phyloP scores from a whole-genome alignment of 306 rosid species.

The Pueraria montana region DNA sequence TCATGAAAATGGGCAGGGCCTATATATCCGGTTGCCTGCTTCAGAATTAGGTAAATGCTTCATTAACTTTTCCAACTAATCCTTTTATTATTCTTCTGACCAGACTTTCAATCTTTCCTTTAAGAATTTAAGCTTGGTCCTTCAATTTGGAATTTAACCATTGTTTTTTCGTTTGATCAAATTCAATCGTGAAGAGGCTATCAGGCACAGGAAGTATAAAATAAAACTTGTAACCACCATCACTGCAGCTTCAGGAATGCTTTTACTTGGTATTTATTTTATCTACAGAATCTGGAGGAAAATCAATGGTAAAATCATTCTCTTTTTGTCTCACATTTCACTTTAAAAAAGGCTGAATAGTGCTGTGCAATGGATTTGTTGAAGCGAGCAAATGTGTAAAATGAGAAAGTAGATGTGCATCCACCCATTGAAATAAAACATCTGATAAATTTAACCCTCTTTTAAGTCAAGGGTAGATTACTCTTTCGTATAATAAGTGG shows the following conservation, averaged over 20 bases:
- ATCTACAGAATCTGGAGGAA: conserved; percentile 13
- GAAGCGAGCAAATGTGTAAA: not conserved
- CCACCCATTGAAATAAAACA: not conserved
- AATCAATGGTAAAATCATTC: not conserved
- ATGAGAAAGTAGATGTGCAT: not conserved
- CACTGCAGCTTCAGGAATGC: not conserved
- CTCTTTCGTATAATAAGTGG: not conserved
- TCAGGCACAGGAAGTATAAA: not conserved
- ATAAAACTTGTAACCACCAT: not conserved
- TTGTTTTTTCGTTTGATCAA: not conserved
- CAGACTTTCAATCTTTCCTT: not conserved
- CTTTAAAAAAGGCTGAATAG: not conserved
- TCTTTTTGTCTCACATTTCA: not conserved
- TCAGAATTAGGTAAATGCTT: conserved; percentile 9
- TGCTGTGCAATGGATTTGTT: not conserved
- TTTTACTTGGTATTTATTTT: not conserved
- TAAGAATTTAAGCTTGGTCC: too few species aligned
- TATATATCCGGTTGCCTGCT: not conserved
- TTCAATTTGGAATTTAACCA: not conserved
- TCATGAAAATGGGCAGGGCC: not conserved
- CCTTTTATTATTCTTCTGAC: not conserved
- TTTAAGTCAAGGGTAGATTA: not conserved
- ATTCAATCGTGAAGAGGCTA: conserved; percentile 1
- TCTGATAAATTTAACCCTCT: not conserved
- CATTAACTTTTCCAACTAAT: too few species aligned